Percentiles rank a stretch among this genome's conserved stretches.
Evolutionary conservation across 352 stramenopile species (phyloP).

Genomic region (Phytophthora agathidicida): DNA sequence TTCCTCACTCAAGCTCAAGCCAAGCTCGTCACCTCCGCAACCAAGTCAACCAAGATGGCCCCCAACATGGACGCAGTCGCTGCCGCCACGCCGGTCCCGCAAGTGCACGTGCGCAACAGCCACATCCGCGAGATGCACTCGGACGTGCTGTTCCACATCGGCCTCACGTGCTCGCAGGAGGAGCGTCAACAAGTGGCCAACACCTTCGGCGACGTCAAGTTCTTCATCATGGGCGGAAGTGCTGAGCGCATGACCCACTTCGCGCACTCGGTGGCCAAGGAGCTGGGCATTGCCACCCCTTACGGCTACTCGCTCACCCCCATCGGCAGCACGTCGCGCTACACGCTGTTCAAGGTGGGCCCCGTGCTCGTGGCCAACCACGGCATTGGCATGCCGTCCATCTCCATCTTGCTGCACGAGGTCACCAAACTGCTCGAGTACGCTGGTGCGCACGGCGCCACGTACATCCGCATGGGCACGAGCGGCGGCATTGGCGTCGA

Average conservation of each 20-base stretch:
- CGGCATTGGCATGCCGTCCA: slow-evolving; percentile 83
- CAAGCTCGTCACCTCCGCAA: background rate
- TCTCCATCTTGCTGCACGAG: slow-evolving; percentile 83
- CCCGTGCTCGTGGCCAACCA: slow-evolving; percentile 83
- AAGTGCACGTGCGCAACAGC: slow-evolving; percentile 64
- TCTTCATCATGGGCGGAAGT: slow-evolving; percentile 79
- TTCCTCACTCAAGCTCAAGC: slow-evolving; percentile 12
- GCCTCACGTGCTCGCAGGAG: slow-evolving; percentile 59
- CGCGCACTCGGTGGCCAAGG: slow-evolving; percentile 57
- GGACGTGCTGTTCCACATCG: slow-evolving; percentile 84
- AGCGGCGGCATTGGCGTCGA: slow-evolving; percentile 80
- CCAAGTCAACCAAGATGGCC: slow-evolving; percentile 30
- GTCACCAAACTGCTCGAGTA: slow-evolving; percentile 87
- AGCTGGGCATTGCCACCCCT: slow-evolving; percentile 58
- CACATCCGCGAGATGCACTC: slow-evolving; percentile 62
- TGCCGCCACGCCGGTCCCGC: slow-evolving; percentile 7
- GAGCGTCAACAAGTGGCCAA: slow-evolving; percentile 48
- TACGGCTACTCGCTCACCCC: slow-evolving; percentile 68
- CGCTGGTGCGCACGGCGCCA: slow-evolving; percentile 53
- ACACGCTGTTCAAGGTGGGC: slow-evolving; percentile 84
- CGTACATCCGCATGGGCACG: slow-evolving; percentile 86
- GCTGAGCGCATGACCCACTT: slow-evolving; percentile 82
- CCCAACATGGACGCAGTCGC: slow-evolving; percentile 30
- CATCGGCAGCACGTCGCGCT: slow-evolving; percentile 75
- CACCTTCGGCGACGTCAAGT: slow-evolving; percentile 80